Base-by-base conservation (phyloP, 192 early-diverging fungal species). In the Mortierella claussenii region DNA sequence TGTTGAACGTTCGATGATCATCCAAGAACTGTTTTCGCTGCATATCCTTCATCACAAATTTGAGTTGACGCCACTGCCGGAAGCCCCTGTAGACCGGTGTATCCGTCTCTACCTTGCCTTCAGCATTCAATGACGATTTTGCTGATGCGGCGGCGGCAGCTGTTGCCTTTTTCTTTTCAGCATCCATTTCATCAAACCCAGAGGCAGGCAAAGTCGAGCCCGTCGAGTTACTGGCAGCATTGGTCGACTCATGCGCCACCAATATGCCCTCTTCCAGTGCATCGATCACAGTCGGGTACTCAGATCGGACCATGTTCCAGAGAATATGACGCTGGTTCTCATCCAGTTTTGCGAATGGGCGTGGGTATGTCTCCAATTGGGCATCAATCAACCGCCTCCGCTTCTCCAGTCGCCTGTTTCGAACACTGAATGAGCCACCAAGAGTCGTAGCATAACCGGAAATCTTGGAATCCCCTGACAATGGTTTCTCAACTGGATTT, bases 31-130 rank as follows among this genome's bases (percentile, higher is more conserved):
- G 50, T 46, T 60, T 66, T 3, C 73, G 64, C 24, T 76, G 64
- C 57, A 61, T 62, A 33, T 76, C 73, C 53, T 59, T 76, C 52
- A 76, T 76, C 4, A 67, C 58, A 1, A 54, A 54, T 65, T 67
- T 60, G 65, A 76, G 73, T 26, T 43, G 56, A 23, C 73, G 63
- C 73, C 73, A 76, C 17, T 44, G 53, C 1, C 65, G 57, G 46
- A 76, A 76, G 1, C 37, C 28, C n/a, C n/a, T n/a, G n/a, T n/a
- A n/a, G n/a, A n/a, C n/a, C n/a, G n/a, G n/a, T n/a, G n/a, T n/a
- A n/a, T n/a, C n/a, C n/a, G n/a, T n/a, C n/a, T n/a, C n/a, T n/a
- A n/a, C n/a, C n/a, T n/a, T n/a, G n/a, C n/a, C n/a, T n/a, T n/a
- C n/a, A n/a, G n/a, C n/a, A 0, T 15, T 18, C 46, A 76, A 65